Evolutionary conservation across 306 rosid genomes (phyloP).

Genomic region (Benincasa hispida): DNA sequence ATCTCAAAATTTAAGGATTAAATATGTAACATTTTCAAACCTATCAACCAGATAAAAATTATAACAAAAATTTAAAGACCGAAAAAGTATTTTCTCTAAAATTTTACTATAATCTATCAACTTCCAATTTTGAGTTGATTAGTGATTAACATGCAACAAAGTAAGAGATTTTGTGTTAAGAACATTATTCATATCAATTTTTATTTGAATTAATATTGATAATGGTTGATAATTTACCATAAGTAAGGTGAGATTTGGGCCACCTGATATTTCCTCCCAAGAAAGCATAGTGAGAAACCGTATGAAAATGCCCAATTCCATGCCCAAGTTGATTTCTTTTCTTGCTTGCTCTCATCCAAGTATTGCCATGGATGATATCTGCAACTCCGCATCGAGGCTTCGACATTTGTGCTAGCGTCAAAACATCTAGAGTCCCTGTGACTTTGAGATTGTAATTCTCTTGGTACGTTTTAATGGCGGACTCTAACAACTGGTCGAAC

Average conservation of each 20-base stretch:
- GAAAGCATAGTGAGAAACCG: slow-evolving; percentile 8
- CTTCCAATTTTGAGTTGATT: no score
- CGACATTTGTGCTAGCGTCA: slow-evolving; percentile 9
- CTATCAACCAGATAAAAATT: no score
- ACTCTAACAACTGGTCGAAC: slow-evolving; percentile 12
- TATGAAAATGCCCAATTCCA: not conserved
- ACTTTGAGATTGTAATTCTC: slow-evolving; percentile 8
- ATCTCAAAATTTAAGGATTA: no score
- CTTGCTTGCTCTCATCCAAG: not conserved
- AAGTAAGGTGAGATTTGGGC: slow-evolving; percentile 7
- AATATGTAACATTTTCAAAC: no score
- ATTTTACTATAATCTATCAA: no score
- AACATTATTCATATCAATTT: no score
- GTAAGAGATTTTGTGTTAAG: no score
- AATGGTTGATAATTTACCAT: not conserved
- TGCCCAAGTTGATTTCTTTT: not conserved
- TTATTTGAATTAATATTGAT: no score
- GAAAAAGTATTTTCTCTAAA: no score
- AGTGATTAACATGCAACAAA: no score
- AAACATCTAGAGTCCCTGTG: slow-evolving; percentile 11
- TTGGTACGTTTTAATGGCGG: slow-evolving; percentile 20
- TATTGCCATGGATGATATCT: not conserved
- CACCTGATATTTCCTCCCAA: slow-evolving; percentile 3
- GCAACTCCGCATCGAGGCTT: slow-evolving; percentile 17
- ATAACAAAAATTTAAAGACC: no score